A percentile compares a stretch with the other conserved stretches of the same genome.
phyloP scores from a whole-genome alignment of 805 yeast species.

The Lipomyces starkeyi region DNA sequence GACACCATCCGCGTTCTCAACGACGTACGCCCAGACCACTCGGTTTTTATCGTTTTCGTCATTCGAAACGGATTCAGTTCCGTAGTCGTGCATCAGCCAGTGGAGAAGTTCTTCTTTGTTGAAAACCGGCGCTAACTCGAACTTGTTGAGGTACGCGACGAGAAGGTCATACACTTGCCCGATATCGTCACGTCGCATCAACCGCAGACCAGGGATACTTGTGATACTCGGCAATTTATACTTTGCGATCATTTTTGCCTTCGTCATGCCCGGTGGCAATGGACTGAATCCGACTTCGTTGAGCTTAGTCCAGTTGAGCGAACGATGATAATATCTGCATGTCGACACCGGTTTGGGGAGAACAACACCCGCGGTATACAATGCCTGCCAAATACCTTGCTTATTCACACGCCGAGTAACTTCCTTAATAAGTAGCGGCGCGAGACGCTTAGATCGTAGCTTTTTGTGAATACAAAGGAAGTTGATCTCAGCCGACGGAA shows the following conservation, averaged over 20 bases:
- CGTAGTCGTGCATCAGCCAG: constrained; percentile 63
- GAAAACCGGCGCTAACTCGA: constrained; percentile 75
- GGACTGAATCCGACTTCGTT: constrained; percentile 89
- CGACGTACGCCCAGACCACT: constrained; percentile 80
- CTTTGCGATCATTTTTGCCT: constrained; percentile 66
- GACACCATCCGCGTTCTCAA: constrained; percentile 59
- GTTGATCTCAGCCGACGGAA: constrained; percentile 76
- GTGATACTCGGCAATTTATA: constrained; percentile 62
- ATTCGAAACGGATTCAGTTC: constrained; percentile 50
- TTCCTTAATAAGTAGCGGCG: constrained; percentile 93
- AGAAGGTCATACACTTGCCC: constrained; percentile 67
- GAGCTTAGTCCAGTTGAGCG: constrained; percentile 88
- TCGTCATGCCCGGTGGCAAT: constrained; percentile 73
- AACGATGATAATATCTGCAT: constrained; percentile 91
- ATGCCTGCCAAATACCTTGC: constrained; percentile 89
- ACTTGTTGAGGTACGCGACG: constrained; percentile 66
- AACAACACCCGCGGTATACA: constrained; percentile 90
- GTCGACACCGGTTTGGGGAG: constrained; percentile 91
- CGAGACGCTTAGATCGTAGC: constrained; percentile 87
- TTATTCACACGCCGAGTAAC: constrained; percentile 90
- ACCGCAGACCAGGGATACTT: constrained; percentile 61
- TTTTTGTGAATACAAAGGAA: constrained; percentile 94
- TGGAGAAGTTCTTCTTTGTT: constrained; percentile 72
- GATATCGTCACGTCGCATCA: constrained; percentile 63
- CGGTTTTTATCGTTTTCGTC: constrained; percentile 49